Conservation (phyloP, 2,329 filamentous ascomycete genomes). For the Aspergillus glaucus region DNA sequence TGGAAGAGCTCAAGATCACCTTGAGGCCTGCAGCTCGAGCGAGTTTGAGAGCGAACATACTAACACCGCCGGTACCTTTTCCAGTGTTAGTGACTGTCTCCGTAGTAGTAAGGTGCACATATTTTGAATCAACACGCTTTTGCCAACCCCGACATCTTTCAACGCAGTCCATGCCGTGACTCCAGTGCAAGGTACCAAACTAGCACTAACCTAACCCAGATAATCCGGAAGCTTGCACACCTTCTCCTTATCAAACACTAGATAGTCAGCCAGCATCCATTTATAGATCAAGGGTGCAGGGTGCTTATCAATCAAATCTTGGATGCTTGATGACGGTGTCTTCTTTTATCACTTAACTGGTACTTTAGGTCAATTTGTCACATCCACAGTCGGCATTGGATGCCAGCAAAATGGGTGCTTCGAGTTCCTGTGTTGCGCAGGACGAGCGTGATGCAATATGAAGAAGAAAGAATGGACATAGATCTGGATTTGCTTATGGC, state of each 20-base stretch:
- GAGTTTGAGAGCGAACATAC: conserved; percentile 31
- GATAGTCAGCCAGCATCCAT: conserved; percentile 23
- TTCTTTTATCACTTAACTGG: no score
- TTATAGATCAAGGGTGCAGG: no score
- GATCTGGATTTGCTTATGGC: no score
- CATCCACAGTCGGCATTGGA: no score
- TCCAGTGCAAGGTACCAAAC: conserved; percentile 40
- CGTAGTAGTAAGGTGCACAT: conserved; percentile 1
- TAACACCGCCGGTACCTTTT: conserved; percentile 33
- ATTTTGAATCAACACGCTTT: conserved; percentile 43
- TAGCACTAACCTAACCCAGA: conserved; percentile 32
- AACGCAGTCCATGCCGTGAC: conserved; percentile 42
- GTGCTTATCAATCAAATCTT: no score
- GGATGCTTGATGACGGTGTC: no score
- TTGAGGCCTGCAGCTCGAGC: conserved; percentile 25
- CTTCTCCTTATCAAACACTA: conserved; percentile 36
- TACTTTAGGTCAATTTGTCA: no score
- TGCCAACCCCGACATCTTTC: conserved; percentile 33
- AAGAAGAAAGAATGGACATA: no score
- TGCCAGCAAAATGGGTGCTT: no score
- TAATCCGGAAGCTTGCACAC: conserved; percentile 33
- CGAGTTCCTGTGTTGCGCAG: no score
- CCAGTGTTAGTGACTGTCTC: not conserved
- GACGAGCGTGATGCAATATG: no score
- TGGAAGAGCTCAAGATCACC: conserved; percentile 35